phyloP scores from a whole-genome alignment of 2,329 filamentous ascomycete species.

The Colletotrichum sp. region DNA sequence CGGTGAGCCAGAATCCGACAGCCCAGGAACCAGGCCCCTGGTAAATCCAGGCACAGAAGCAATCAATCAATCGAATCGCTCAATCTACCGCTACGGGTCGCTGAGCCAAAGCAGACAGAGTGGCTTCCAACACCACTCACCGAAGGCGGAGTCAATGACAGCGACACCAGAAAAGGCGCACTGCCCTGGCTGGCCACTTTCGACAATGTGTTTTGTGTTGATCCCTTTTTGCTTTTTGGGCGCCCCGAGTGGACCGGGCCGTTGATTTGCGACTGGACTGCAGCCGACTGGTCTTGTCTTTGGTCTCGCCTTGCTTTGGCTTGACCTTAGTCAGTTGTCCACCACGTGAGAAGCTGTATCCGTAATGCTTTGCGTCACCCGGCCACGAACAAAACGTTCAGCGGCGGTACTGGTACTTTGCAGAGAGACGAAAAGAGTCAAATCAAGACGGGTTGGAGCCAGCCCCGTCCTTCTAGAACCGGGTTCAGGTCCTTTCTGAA shows the following conservation, averaged over 20 bases:
- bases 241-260: conserved; percentile 6
- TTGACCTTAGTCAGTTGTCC: background rate
- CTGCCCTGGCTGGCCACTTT: background rate
- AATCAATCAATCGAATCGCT: background rate
- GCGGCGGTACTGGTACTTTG: background rate
- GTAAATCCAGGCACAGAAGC: background rate
- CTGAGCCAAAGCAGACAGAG: background rate
- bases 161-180: background rate
- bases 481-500: conserved; percentile 10
- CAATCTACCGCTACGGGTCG: background rate
- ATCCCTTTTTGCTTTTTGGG: background rate
- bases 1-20: background rate
- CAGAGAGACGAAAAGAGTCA: background rate
- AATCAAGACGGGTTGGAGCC: background rate
- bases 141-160: background rate
- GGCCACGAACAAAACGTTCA: background rate
- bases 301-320: background rate
- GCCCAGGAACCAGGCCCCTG: conserved; percentile 12
- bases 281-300: background rate
- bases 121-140: background rate
- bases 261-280: conserved; percentile 4
- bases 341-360: background rate
- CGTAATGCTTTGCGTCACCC: background rate
- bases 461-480: conserved; percentile 18
- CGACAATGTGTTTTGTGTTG: background rate